Base-by-base conservation (phyloP, 169 alveolate species). In the Condylostoma magnum region DNA sequence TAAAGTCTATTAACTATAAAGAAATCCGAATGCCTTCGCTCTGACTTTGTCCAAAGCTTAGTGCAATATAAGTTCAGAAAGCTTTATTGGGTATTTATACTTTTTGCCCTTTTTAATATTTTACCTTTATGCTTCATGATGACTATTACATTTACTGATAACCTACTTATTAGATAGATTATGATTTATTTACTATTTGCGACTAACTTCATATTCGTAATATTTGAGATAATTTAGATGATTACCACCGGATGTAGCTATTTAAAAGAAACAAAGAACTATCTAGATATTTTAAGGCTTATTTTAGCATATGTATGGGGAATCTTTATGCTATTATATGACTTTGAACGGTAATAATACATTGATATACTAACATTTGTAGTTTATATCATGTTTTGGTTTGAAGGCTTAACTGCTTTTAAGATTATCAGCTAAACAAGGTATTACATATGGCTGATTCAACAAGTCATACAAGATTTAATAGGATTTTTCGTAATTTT, bases 61-160 rank as follows among this genome's bases (percentile, higher is more conserved):
- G 60, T 63, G 1, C n/a, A 37, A 12, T 63, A 63, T 44, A 63
- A 63, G 33, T 63, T 54, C 58, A 30, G 46, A 10, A 41, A 41
- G 48, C 15, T 41, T 15, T 10, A 41, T 10, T 41, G 48, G 48
- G 48, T 41, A 41, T 15, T 41, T 41, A 10, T 10, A 15, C 20
- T 41, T 41, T 41, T 41, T 10, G 48, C 48, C 10, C 20, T 41
- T 10, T 15, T 41, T 41, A 41, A 41, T 10, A 10, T 41, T 10
- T 41, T 41, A 15, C 10, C 20, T 41, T 10, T 41, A 41, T 10
- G 48, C 10, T 15, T 41, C 48, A 41, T 41, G 20, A 41, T 15
- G 10, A 15, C 20, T 10, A 41, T 41, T 15, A 41, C 15, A 10
- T 41, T 41, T 41, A 10, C 48, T 41, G 48, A 41, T 10, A 15